phyloP scores from a whole-genome alignment of 2,329 filamentous ascomycete genomes.

The Alternaria dauci region DNA sequence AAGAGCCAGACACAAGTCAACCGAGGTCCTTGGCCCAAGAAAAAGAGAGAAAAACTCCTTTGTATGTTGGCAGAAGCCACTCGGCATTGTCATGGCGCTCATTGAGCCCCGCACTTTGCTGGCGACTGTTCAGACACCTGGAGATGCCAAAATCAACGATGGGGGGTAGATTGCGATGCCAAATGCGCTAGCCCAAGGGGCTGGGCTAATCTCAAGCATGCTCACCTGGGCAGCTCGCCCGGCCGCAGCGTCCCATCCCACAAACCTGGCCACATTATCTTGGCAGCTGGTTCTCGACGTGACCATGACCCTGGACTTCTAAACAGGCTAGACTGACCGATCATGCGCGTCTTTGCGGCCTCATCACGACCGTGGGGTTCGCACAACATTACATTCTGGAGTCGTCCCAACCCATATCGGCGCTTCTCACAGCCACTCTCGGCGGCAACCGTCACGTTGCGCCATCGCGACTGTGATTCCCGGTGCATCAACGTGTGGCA shows the following conservation, averaged over 20 bases:
- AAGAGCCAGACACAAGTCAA: background rate
- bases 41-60: background rate
- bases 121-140: background rate
- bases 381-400: constrained; percentile 4
- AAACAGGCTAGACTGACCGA: constrained; percentile 1
- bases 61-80: background rate
- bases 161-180: background rate
- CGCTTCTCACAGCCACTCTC: background rate
- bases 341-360: constrained; percentile 6
- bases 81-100: background rate
- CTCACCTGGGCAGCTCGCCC: background rate
- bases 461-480: constrained; percentile 5
- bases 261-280: constrained; percentile 5
- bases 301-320: background rate
- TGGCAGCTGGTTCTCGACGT: constrained; percentile 7
- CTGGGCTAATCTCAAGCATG: background rate
- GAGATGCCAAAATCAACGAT: background rate
- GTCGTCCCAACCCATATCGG: constrained; percentile 13
- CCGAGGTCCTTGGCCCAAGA: background rate
- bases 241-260: background rate
- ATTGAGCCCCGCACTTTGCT: background rate
- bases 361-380: constrained; percentile 6
- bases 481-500: background rate
- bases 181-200: constrained; percentile 4
- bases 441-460: constrained; percentile 11